These are phyloP conservation scores for Trichoderma sp. DNA, from an alignment of 2,329 filamentous ascomycete genomes.

Conservation along the genomic window DNA sequence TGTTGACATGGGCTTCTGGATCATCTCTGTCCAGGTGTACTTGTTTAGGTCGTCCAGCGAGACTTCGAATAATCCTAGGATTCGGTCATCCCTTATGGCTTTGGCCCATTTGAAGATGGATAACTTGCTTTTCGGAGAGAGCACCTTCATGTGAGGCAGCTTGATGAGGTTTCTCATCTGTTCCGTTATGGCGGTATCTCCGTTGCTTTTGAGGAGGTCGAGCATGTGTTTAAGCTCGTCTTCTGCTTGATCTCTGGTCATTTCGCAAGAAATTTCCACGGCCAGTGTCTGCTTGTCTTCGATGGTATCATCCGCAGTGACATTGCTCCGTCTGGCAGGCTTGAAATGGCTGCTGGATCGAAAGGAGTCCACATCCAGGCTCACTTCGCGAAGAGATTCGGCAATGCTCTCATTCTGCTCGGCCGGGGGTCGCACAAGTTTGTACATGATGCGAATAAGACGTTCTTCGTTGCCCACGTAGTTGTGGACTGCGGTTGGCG, in stretches of 20 bases:
- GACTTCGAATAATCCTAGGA: not conserved
- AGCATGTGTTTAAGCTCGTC: not conserved
- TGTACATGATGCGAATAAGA: not conserved
- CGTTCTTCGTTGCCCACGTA: not conserved
- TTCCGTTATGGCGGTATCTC: not conserved
- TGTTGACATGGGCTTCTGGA: not conserved
- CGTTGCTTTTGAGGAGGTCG: not conserved
- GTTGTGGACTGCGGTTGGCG: not conserved
- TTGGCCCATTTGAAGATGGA: not conserved
- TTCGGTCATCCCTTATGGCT: not conserved
- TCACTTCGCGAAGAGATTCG: not conserved
- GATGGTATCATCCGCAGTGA: not conserved
- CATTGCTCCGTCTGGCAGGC: not conserved
- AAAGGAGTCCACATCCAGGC: not conserved
- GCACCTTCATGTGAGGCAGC: not conserved
- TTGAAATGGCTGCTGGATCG: not conserved
- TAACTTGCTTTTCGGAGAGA: not conserved
- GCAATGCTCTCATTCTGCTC: not conserved
- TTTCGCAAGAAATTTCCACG: not conserved
- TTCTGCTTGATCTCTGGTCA: not conserved
- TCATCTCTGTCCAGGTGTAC: not conserved
- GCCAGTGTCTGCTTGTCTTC: not conserved
- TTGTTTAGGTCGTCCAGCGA: not conserved
- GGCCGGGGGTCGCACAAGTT: not conserved
- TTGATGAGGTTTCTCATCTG: not conserved